Evolutionary conservation across 2,329 filamentous ascomycete genomes (phyloP).

Genomic region (Coniella vitis): DNA sequence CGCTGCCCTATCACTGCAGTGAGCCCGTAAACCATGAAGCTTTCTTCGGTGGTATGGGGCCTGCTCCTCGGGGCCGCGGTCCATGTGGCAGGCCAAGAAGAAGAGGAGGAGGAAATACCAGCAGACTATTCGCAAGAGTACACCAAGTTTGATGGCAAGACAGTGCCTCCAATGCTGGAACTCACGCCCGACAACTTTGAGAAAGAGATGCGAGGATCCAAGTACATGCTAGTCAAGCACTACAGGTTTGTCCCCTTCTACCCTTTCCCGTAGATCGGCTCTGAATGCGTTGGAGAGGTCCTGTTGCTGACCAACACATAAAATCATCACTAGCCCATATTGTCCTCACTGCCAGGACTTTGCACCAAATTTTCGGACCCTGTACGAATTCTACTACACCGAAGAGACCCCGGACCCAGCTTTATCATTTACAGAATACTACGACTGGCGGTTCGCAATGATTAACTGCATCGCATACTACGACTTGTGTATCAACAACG

Average conservation of each 20-base stretch:
- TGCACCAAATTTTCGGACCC: constrained; percentile 80
- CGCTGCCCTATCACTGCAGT: not conserved
- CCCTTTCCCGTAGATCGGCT: not conserved
- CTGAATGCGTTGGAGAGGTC: constrained; percentile 4
- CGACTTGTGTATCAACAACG: constrained; percentile 65
- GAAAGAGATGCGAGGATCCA: constrained; percentile 45
- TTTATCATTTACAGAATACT: constrained; percentile 68
- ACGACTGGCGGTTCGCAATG: constrained; percentile 81
- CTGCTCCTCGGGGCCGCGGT: constrained; percentile 40
- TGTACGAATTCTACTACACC: constrained; percentile 93
- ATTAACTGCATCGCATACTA: constrained; percentile 81
- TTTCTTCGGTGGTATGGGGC: constrained; percentile 31
- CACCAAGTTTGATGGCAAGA: constrained; percentile 60
- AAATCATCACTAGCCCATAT: constrained; percentile 38
- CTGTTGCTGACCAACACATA: constrained; percentile 24
- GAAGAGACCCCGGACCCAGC: constrained; percentile 60
- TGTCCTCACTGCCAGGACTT: constrained; percentile 70
- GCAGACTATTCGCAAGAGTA: constrained; percentile 29
- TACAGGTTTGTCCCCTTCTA: constrained; percentile 49
- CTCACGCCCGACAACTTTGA: constrained; percentile 53
- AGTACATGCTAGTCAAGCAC: constrained; percentile 54
- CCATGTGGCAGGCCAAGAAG: constrained; percentile 24
- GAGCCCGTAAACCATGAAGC: constrained; percentile 33
- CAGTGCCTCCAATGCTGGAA: constrained; percentile 58
- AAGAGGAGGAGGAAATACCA: constrained; percentile 29